Evolutionary conservation across 139 green algal species (phyloP).

Genomic region (Chlorella sp.): DNA sequence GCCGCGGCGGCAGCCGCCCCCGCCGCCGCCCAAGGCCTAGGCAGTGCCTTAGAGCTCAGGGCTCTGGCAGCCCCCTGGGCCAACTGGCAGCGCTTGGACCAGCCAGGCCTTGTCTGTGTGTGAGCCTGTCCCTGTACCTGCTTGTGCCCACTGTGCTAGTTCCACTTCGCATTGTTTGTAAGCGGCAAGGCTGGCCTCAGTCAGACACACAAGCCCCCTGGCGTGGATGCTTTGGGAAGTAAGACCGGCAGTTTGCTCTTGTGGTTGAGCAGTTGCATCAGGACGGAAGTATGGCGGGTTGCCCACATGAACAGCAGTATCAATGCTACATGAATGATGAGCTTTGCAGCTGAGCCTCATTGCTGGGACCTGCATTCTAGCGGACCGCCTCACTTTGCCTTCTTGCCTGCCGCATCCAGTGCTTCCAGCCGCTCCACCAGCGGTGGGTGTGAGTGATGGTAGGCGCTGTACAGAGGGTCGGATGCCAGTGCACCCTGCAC

Average conservation of each 20-base stretch:
- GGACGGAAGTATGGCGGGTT: background rate
- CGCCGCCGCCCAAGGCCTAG: constrained; percentile 14
- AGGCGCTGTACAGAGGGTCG: constrained; percentile 72
- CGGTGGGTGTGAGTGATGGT: constrained; percentile 88
- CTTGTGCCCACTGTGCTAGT: background rate
- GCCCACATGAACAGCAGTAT: too few species aligned
- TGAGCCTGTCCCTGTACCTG: background rate
- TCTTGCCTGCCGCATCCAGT: constrained; percentile 67
- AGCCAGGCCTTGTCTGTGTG: background rate
- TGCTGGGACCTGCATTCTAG: too few species aligned
- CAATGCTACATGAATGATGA: too few species aligned
- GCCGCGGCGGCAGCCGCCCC: constrained; percentile 33
- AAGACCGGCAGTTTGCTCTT: too few species aligned
- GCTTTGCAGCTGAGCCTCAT: too few species aligned
- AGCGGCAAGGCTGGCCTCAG: too few species aligned
- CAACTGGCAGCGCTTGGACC: background rate
- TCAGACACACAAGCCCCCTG: too few species aligned
- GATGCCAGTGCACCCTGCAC: constrained; percentile 53
- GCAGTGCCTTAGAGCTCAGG: too few species aligned
- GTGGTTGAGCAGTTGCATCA: background rate
- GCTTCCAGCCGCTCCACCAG: constrained; percentile 82
- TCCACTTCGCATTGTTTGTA: too few species aligned
- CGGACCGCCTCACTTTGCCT: constrained; percentile 26
- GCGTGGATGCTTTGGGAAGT: too few species aligned
- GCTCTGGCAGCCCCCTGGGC: background rate